phyloP scores from a whole-genome alignment of 768 basidiomycete genomes.

The Russula foetens region DNA sequence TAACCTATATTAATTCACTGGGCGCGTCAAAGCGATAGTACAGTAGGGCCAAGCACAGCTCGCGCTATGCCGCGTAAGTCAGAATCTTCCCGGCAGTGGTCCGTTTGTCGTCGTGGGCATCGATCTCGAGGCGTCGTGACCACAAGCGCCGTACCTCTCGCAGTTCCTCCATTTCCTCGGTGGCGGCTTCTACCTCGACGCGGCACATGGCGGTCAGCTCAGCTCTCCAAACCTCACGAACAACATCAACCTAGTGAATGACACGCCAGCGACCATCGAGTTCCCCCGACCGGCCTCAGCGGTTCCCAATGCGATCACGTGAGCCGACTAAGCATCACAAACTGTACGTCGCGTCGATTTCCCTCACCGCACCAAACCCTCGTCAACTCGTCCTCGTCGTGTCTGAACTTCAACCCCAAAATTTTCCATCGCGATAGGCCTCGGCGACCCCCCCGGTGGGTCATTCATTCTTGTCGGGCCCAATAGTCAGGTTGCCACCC shows the following conservation, averaged over 20 bases:
- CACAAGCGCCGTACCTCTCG: neutral
- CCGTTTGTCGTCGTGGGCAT: slow-evolving; percentile 9
- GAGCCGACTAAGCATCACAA: too few relatives aligned
- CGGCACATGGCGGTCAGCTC: too few relatives aligned
- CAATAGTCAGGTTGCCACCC: too few relatives aligned
- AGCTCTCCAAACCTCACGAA: too few relatives aligned
- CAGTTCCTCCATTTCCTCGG: slow-evolving; percentile 11
- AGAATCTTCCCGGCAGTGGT: neutral
- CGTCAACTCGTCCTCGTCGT: slow-evolving; percentile 2
- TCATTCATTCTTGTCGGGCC: slow-evolving; percentile 37
- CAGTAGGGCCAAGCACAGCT: neutral
- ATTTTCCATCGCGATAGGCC: slow-evolving; percentile 34
- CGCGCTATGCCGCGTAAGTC: neutral
- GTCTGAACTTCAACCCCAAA: slow-evolving; percentile 34
- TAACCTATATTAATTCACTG: too few relatives aligned
- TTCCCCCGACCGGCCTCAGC: slow-evolving; percentile 35
- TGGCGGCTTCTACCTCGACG: neutral
- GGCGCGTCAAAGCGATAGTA: too few relatives aligned
- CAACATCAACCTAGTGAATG: slow-evolving; percentile 26
- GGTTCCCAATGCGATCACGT: too few relatives aligned
- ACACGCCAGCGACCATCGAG: slow-evolving; percentile 35
- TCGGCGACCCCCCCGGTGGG: slow-evolving; percentile 41
- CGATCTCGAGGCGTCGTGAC: slow-evolving; percentile 7
- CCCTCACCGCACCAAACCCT: slow-evolving; percentile 29
- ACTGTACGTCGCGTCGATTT: too few relatives aligned